Evolutionary conservation across 139 green algal species (phyloP), one percentile per base, ranked within the genome.

Genomic region (Chlorella sp.): DNA sequence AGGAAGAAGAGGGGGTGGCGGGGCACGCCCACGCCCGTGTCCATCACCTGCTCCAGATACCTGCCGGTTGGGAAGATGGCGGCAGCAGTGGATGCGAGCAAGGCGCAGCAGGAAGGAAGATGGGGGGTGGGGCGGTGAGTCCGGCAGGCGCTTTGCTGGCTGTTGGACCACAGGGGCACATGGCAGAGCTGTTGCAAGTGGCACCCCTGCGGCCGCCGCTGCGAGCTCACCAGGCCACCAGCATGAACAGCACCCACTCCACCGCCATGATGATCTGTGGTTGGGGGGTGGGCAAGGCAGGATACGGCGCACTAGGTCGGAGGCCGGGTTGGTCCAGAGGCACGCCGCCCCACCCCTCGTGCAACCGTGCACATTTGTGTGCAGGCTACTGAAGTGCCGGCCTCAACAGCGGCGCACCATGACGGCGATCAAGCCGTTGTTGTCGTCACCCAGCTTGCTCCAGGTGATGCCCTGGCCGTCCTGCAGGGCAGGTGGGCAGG

Each of bases 1-100:
- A 99, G 85, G 94, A 98, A 98, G 91, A 97, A 99, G 51, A 99
- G 94, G 28, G 94, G 94, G 86, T 97, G 94, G 44, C 91, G 90
- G 0, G 87, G 86, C 44, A 97, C 92, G 62, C 96, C 96, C 22
- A 92, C 93, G 48, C 94, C 92, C 16, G 65, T 90, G 44, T 84
- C 76, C 72, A 97, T 40, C 56, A 98, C 92, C 85, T 96, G 91
- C 73, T 96, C 93, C 38, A 96, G 85, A 84, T 96, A 96, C 82
- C 82, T 86, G 73, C 56, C 8, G 1, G 40, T 2, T 11, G 43
- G 44, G 60, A 6, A 48, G 34, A 34, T 73, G 67, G 44, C 22
- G 16, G 17, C 22, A 80, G 40, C 41, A 24, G 30, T 46, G 3
- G 48, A 44, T 32, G 32, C 43, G n/a, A 7, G 26, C 38, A 19